A percentile compares a stretch with the other conserved stretches of the same genome.
phyloP scores from a whole-genome alignment of 2,329 filamentous ascomycete genomes.

The Stachybotrys echinatus region DNA sequence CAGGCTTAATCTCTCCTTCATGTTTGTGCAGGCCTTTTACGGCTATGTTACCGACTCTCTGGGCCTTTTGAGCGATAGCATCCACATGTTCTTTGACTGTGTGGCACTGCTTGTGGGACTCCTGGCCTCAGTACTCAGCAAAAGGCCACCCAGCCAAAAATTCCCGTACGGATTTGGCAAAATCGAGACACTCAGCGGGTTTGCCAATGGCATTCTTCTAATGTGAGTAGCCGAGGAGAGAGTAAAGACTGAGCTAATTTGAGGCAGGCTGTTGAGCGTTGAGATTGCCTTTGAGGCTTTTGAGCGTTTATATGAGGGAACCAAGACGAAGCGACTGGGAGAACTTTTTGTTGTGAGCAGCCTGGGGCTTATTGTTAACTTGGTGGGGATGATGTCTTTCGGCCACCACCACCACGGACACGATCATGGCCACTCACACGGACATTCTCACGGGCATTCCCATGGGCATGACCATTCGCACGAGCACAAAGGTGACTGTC shows the following conservation, averaged over 20 bases:
- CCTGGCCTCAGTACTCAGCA: conserved; percentile 88
- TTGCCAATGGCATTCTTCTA: conserved; percentile 92
- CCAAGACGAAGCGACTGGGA: conserved; percentile 74
- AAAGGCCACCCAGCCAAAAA: conserved; percentile 83
- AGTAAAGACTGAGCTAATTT: conserved; percentile 4
- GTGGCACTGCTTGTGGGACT: conserved; percentile 86
- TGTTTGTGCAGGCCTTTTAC: conserved; percentile 91
- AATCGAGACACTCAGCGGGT: conserved; percentile 91
- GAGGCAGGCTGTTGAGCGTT: conserved; percentile 73
- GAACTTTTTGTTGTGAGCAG: conserved; percentile 88
- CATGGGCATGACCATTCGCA: conserved; percentile 37
- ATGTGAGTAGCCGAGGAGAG: conserved; percentile 51
- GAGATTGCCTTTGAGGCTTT: conserved; percentile 95
- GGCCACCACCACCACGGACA: conserved; percentile 56
- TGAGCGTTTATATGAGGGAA: conserved; percentile 78
- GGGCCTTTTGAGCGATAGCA: conserved; percentile 92
- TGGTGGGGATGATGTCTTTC: conserved; percentile 87
- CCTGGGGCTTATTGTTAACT: conserved; percentile 80
- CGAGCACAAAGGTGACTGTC: conserved; percentile 14
- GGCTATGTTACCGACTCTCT: conserved; percentile 90
- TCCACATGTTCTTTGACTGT: conserved; percentile 99
- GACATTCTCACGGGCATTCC: conserved; percentile 23
- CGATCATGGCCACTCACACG: conserved; percentile 25
- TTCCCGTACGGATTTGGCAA: conserved; percentile 97
- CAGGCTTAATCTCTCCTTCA: conserved; percentile 90